Evolutionary conservation across 2,329 filamentous ascomycete species (phyloP), one percentile per base, ranked within the genome.

Genomic region (Magnaporthales sp.): DNA sequence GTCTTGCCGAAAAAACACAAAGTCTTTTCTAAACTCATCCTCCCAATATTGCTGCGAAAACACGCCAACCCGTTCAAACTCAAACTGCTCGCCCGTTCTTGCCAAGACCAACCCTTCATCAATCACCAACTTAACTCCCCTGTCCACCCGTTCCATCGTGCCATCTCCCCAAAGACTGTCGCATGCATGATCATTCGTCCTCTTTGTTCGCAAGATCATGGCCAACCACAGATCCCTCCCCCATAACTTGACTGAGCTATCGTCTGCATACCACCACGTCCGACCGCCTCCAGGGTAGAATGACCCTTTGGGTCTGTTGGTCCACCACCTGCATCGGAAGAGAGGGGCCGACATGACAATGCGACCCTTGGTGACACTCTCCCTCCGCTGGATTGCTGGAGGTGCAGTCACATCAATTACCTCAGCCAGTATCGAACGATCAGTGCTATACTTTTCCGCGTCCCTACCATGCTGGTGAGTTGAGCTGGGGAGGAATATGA

Each of bases 31-130:
- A 5, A 11, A 26, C 22, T 58, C 22, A 10, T 58, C 54, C 54
- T 58, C 24, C 56, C 56, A 60, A 60, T 60, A 60, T 24, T 60
- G 10, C 56, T 60, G 56, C 56, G 56, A 60, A 27, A 60, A 60
- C 10, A 60, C 11, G 2, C 56, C 56, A 4, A 60, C 56, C 22
- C 56, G 56, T 11, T 27, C 56, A 60, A 60, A 60, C 26, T 60
- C 26, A 60, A 60, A 27, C 56, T 60, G 56, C 4, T 27, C 26
- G 11, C 26, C 56, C 26, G 15, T 60, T 13, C 26, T 27, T 15
- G 56, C 24, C 56, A 60, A 24, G 24, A 60, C 56, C 19, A 60
- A 60, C 4, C 56, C 56, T 27, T 60, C 11, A 27, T 60, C 56
- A 29, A 60, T 60, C 26, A 60, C 56, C 56, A 60, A 15, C 26